Percentiles rank a stretch among this genome's conserved stretches.
phyloP scores from a whole-genome alignment of 2,329 filamentous ascomycete species.

The Penicillium sp. region DNA sequence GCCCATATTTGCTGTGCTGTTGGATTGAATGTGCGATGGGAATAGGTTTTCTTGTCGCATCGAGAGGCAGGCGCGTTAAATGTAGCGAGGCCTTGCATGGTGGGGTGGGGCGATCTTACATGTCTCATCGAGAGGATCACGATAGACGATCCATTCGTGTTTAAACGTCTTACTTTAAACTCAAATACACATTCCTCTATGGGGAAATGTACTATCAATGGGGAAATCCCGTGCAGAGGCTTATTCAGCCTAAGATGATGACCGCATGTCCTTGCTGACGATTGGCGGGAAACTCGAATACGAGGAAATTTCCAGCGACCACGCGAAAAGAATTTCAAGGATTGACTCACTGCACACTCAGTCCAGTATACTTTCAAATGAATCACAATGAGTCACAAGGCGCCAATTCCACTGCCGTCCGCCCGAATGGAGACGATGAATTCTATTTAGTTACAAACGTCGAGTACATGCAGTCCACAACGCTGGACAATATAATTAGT shows the following conservation, averaged over 20 bases:
- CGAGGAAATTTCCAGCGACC: not conserved
- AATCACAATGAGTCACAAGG: not conserved
- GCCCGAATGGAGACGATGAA: not conserved
- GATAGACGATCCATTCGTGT: not conserved
- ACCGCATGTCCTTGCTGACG: not conserved
- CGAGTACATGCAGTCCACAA: not conserved
- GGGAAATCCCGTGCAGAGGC: not conserved
- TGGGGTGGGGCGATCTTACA: not conserved
- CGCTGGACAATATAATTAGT: slow-evolving; percentile 6
- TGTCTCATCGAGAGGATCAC: not conserved
- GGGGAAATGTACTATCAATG: not conserved
- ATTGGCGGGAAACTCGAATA: not conserved
- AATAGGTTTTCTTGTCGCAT: not conserved
- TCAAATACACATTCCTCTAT: not conserved
- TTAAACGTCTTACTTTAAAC: not conserved
- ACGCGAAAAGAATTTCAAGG: not conserved
- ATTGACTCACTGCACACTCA: not conserved
- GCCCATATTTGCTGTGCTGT: not conserved
- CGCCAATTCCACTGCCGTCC: not conserved
- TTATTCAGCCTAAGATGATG: not conserved
- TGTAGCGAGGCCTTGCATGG: not conserved
- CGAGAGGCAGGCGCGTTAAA: not conserved
- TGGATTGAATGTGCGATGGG: not conserved
- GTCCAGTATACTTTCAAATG: not conserved
- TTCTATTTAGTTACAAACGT: not conserved